Evolutionary conservation across 1,139 yeast genomes (phyloP).

Genomic region (Yamadazyma dushanensis): DNA sequence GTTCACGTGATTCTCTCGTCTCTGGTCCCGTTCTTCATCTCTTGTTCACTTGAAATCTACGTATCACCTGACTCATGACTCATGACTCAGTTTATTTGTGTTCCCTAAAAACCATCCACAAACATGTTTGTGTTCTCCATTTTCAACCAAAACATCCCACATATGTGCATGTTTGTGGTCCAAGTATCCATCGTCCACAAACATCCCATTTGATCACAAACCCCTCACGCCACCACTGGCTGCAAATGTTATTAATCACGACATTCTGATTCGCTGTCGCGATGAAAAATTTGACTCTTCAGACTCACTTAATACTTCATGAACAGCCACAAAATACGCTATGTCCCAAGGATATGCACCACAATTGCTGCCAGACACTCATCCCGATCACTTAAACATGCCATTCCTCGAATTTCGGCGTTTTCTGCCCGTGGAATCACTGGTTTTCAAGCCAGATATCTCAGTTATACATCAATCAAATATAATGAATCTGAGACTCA

Average conservation of each 20-base stretch:
- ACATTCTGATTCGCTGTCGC: conserved; percentile 3
- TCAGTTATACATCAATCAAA: neutral
- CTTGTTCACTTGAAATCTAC: too few relatives aligned
- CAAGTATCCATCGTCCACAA: too few relatives aligned
- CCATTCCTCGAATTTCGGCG: neutral
- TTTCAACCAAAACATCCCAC: too few relatives aligned
- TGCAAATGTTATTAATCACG: conserved; percentile 4
- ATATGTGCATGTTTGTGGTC: too few relatives aligned
- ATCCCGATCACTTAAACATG: neutral
- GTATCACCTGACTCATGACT: too few relatives aligned
- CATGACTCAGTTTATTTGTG: too few relatives aligned
- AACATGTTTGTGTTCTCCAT: too few relatives aligned
- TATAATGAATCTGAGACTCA: conserved; percentile 4
- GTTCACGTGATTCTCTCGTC: too few relatives aligned
- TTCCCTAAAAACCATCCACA: too few relatives aligned
- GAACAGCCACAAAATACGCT: neutral
- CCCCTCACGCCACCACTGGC: neutral
- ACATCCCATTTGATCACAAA: too few relatives aligned
- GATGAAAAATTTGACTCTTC: conserved; percentile 4
- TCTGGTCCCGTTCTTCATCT: too few relatives aligned
- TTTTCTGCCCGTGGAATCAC: neutral
- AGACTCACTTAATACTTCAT: neutral
- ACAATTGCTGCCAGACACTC: neutral
- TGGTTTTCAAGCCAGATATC: neutral
- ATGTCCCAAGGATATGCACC: neutral